Evolutionary conservation across 257 asterid genomes (phyloP).

Genomic region (Solanum ahanhuiri): DNA sequence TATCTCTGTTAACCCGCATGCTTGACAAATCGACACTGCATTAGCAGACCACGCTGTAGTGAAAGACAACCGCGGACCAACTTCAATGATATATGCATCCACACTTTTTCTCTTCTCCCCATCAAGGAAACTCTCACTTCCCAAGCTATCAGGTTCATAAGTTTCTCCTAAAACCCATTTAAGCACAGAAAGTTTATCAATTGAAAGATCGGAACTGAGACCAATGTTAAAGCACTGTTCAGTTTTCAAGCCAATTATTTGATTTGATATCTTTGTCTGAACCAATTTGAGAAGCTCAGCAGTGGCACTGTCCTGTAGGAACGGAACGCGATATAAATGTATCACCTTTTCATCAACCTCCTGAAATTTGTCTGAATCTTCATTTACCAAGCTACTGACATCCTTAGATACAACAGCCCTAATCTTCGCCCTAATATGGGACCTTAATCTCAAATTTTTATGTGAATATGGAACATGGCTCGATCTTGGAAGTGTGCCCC

Average conservation of each 20-base stretch:
- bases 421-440: slow-evolving; percentile 9
- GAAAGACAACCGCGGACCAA: slow-evolving; percentile 85
- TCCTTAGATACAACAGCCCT: slow-evolving; percentile 46
- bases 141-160: slow-evolving; percentile 63
- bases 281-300: slow-evolving; percentile 57
- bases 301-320: slow-evolving; percentile 50
- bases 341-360: slow-evolving; percentile 32
- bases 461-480: slow-evolving; percentile 10
- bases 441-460: slow-evolving; percentile 6
- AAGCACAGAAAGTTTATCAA: slow-evolving; percentile 50
- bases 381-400: slow-evolving; percentile 16
- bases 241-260: slow-evolving; percentile 54
- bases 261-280: slow-evolving; percentile 48
- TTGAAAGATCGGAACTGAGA: slow-evolving; percentile 35
- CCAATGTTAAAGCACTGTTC: slow-evolving; percentile 90
- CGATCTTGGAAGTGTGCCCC: slow-evolving; percentile 34
- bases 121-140: slow-evolving; percentile 56
- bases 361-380: slow-evolving; percentile 8
- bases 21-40: slow-evolving; percentile 80
- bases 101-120: slow-evolving; percentile 17
- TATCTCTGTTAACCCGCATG: slow-evolving; percentile 72
- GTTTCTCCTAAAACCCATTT: slow-evolving; percentile 88
- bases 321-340: slow-evolving; percentile 59
- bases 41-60: slow-evolving; percentile 96
- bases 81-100: slow-evolving; percentile 47